Conservation (phyloP, 2,329 filamentous ascomycete genomes). For the Nigrospora sphaerica region DNA sequence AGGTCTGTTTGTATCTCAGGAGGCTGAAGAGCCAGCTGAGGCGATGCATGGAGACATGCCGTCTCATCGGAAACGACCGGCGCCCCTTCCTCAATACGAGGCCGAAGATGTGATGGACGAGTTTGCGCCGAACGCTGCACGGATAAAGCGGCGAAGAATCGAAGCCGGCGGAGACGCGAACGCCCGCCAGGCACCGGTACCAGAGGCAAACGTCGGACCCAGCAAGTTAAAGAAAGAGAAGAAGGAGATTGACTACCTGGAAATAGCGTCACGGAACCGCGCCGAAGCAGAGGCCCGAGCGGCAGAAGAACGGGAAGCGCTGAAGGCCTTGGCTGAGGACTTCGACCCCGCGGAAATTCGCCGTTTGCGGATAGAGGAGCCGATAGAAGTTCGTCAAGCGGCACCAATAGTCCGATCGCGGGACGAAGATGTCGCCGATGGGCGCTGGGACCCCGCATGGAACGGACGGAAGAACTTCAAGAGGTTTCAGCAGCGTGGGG, state of each 20-base stretch:
- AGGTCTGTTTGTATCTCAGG: slow-evolving; percentile 52
- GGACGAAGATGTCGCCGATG: slow-evolving; percentile 44
- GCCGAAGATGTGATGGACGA: slow-evolving; percentile 57
- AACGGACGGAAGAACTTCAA: slow-evolving; percentile 97
- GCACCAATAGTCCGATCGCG: slow-evolving; percentile 24
- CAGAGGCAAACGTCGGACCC: slow-evolving; percentile 15
- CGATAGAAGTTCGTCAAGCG: slow-evolving; percentile 55
- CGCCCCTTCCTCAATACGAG: slow-evolving; percentile 18
- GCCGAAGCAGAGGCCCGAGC: slow-evolving; percentile 61
- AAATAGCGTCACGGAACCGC: slow-evolving; percentile 52
- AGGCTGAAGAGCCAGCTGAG: slow-evolving; percentile 19
- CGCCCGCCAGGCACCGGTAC: slow-evolving; percentile 17
- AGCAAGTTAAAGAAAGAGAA: slow-evolving; percentile 38
- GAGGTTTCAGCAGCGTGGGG: slow-evolving; percentile 62
- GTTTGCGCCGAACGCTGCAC: slow-evolving; percentile 69
- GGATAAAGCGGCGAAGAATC: slow-evolving; percentile 70
- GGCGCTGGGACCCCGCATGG: slow-evolving; percentile 81
- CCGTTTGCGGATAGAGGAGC: slow-evolving; percentile 68
- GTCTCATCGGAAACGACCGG: slow-evolving; percentile 37
- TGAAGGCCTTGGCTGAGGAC: slow-evolving; percentile 47
- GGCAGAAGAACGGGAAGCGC: slow-evolving; percentile 44
- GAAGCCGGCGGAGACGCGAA: slow-evolving; percentile 46
- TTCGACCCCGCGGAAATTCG: slow-evolving; percentile 69
- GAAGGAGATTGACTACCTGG: slow-evolving; percentile 61
- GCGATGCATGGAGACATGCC: slow-evolving; percentile 10